phyloP scores from a whole-genome alignment of 140 eudicot genomes.

The Cichorium intybus region DNA sequence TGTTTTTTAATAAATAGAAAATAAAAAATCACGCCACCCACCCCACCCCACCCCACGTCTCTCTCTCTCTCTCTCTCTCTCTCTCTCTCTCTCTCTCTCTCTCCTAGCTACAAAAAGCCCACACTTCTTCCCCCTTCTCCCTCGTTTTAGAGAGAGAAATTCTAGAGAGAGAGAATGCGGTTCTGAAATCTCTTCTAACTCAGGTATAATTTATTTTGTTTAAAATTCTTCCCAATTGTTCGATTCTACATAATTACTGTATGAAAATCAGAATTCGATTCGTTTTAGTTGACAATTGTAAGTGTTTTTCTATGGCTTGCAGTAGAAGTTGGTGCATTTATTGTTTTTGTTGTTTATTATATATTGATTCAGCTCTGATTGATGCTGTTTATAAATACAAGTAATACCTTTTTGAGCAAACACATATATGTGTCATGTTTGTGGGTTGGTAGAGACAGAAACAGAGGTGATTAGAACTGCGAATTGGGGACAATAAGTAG shows the following conservation, averaged over 20 bases:
- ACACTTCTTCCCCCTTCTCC: constrained; percentile 25
- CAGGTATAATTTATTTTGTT: constrained; percentile 3
- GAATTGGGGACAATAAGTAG: constrained; percentile 8
- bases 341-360: constrained; percentile 6
- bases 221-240: neutral
- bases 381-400: neutral
- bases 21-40: too few relatives aligned
- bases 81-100: constrained; percentile 54
- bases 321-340: constrained; percentile 2
- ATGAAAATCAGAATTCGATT: neutral
- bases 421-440: neutral
- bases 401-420: neutral
- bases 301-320: neutral
- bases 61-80: too few relatives aligned
- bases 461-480: constrained; percentile 4
- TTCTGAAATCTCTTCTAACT: constrained; percentile 20
- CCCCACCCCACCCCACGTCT: too few relatives aligned
- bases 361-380: constrained; percentile 6
- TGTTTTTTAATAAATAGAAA: too few relatives aligned
- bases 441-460: constrained; percentile 2
- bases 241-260: neutral
- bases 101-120: constrained; percentile 38
- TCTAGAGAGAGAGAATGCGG: constrained; percentile 35
- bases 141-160: constrained; percentile 40
- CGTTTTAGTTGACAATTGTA: neutral